These are phyloP conservation scores for Flaveria trinervia DNA, from an alignment of 129 eudicot species.

Conservation along the genomic window DNA sequence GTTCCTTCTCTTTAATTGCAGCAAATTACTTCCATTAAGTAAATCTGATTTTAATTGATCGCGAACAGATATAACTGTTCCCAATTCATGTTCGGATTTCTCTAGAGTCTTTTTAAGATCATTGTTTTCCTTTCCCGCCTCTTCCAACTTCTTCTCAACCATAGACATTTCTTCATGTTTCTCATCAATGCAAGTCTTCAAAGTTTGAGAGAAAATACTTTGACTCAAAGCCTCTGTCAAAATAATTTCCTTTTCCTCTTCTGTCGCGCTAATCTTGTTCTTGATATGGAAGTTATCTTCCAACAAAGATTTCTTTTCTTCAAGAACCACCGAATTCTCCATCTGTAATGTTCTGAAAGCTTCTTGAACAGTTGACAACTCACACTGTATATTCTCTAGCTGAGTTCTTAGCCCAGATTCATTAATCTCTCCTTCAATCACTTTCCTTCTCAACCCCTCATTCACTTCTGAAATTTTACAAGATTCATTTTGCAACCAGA, in stretches of 20 bases:
- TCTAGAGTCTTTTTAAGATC: conserved; percentile 49
- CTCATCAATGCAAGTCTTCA: conserved; percentile 50
- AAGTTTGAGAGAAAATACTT: conserved; percentile 44
- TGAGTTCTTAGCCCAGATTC: conserved; percentile 44
- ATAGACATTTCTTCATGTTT: conserved; percentile 34
- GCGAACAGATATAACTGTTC: conserved; percentile 32
- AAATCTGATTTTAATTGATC: conserved; percentile 51
- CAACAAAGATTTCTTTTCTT: conserved; percentile 53
- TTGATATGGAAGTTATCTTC: conserved; percentile 31
- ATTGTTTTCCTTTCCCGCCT: conserved; percentile 44
- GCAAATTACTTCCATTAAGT: conserved; percentile 32
- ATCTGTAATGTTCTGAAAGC: conserved; percentile 46
- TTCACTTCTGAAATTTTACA: conserved; percentile 47
- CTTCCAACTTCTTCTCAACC: conserved; percentile 52
- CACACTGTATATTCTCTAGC: conserved; percentile 45
- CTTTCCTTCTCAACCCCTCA: conserved; percentile 46
- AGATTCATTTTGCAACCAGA: conserved; percentile 47
- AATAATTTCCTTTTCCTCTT: conserved; percentile 47
- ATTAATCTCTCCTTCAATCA: conserved; percentile 45
- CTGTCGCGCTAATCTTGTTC: conserved; percentile 42
- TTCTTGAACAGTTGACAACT: conserved; percentile 48
- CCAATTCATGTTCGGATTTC: conserved; percentile 55
- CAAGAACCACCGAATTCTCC: conserved; percentile 46
- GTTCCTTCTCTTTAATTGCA: conserved; percentile 49
- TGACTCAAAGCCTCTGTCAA: conserved; percentile 50